A percentile compares a stretch with the other conserved stretches of the same genome.
These are phyloP conservation scores for Fusarium globosum DNA, from an alignment of 2,329 filamentous ascomycete genomes.

Conservation along the genomic window DNA sequence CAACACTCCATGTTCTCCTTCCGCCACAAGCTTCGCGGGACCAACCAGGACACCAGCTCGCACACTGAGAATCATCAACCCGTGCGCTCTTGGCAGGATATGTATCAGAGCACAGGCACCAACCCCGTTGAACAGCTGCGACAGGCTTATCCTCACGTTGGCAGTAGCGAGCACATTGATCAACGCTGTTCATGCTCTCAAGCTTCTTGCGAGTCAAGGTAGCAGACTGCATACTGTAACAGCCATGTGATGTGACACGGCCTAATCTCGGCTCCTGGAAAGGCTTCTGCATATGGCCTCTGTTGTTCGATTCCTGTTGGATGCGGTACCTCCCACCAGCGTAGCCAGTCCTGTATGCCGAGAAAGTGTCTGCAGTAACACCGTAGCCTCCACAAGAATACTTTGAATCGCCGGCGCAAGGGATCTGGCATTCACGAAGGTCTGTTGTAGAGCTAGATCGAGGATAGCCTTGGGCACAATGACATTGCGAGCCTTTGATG, in stretches of 20 bases:
- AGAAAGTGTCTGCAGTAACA: background rate
- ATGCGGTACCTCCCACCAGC: background rate
- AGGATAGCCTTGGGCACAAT: constrained; percentile 7
- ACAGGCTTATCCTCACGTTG: background rate
- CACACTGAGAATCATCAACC: background rate
- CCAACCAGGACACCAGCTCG: background rate
- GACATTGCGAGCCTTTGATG: background rate
- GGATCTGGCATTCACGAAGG: background rate
- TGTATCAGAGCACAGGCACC: constrained; percentile 3
- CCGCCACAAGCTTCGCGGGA: background rate
- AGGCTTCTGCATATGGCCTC: background rate
- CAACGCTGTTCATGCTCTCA: background rate
- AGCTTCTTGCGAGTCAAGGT: background rate
- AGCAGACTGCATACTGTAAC: background rate
- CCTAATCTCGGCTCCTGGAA: background rate
- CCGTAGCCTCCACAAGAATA: background rate
- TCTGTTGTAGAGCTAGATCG: rapidly evolving
- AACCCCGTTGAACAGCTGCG: background rate
- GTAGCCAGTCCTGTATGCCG: background rate
- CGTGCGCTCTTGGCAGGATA: background rate
- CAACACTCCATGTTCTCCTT: background rate
- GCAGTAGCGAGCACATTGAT: background rate
- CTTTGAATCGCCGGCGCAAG: background rate
- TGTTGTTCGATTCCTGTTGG: background rate
- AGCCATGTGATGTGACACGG: background rate